Base-by-base conservation (phyloP, 352 stramenopile species). In the Pythium aquatile region DNA sequence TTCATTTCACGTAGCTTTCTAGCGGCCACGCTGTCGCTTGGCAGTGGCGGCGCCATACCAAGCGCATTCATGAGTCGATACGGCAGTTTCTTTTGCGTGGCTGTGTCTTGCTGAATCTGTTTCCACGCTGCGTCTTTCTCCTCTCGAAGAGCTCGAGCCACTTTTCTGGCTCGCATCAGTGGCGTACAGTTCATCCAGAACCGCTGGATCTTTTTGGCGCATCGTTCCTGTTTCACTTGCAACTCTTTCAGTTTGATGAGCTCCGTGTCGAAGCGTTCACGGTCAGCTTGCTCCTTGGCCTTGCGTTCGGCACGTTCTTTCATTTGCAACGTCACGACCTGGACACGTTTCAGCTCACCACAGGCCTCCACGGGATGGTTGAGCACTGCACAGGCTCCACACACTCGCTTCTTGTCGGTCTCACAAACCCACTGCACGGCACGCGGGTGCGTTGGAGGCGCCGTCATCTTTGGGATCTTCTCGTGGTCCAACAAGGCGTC, bases 381-480 rank as follows among this genome's bases (percentile, higher is more conserved):
- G 37, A 67, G 65, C 14, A 59, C 33, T 7, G 78, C 79, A 61
- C 81, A 90, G 5, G 33, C 51, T 2, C 74, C 68, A 52, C 81
- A 90, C 13, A 88, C 63, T 9, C 79, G 77, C 24, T 68, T 64
- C 39, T 57, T 58, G 35, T 64, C 65, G 7, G 49, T 58, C 53
- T 69, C 39, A 32, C 79, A 88, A 40, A 78, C 62, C 74, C 74
- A 86, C 26, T 88, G 81, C 53, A 85, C 81, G 2, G 76, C 72
- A 8, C 73, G 67, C 4, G 53, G 57, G 10, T 20, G 29, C 7
- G 40, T 58, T 58, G 55, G 52, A 10, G 17, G 24, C n/a, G 14
- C 10, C 0, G 32, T 13, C 4, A 16, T 10, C 56, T 29, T 20
- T 59, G 57, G 49, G 24, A 55, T 14, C 14, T 61, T 58, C 10